A percentile compares a stretch with the other conserved stretches of the same genome.
phyloP scores from a whole-genome alignment of 768 basidiomycete species.

The Tulasnella sp. region DNA sequence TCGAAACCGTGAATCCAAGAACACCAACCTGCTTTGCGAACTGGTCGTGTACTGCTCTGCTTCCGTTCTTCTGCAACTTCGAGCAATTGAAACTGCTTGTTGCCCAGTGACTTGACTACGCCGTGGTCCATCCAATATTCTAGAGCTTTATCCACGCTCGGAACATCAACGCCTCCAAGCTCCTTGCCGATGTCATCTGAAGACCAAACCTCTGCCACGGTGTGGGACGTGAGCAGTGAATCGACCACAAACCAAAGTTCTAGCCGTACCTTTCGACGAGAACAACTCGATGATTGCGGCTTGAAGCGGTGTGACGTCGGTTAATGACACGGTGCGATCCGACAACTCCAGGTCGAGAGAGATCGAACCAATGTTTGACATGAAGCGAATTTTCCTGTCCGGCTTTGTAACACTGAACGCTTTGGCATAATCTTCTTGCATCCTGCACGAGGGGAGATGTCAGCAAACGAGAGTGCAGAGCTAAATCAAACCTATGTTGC shows the following conservation, averaged over 20 bases:
- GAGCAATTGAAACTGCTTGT: slow-evolving; percentile 60
- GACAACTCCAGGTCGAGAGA: slow-evolving; percentile 74
- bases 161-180: slow-evolving; percentile 63
- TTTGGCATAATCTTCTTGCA: slow-evolving; percentile 70
- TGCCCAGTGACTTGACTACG: slow-evolving; percentile 61
- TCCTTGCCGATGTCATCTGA: slow-evolving; percentile 61
- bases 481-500: background rate
- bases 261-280: slow-evolving; percentile 55
- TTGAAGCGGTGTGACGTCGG: slow-evolving; percentile 78
- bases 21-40: slow-evolving; percentile 23
- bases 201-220: slow-evolving; percentile 57
- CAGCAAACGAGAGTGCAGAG: background rate
- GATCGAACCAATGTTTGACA: slow-evolving; percentile 85
- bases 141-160: slow-evolving; percentile 66
- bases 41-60: slow-evolving; percentile 35
- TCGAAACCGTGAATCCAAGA: background rate
- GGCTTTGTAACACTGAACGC: slow-evolving; percentile 84
- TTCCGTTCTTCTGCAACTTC: slow-evolving; percentile 51
- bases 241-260: slow-evolving; percentile 8
- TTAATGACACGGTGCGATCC: slow-evolving; percentile 70
- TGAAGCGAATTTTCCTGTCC: slow-evolving; percentile 85
- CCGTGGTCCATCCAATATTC: slow-evolving; percentile 80
- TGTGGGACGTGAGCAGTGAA: background rate
- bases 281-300: slow-evolving; percentile 89
- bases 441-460: slow-evolving; percentile 42